Base-by-base conservation (phyloP, 306 rosid genomes). In the Cicer yamashitae region DNA sequence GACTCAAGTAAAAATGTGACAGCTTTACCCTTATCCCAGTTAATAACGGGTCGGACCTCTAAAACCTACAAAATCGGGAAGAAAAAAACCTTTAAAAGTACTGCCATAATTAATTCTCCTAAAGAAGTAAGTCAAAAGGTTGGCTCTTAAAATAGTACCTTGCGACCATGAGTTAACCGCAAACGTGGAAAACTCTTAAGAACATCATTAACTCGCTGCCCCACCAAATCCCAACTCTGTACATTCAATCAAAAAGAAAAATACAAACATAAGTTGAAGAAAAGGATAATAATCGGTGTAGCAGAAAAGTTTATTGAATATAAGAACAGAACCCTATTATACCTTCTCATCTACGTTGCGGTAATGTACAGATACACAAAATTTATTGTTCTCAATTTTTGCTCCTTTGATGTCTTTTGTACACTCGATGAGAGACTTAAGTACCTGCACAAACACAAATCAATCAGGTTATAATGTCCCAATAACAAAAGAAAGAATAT, bases 11-110 rank as follows among this genome's bases (percentile, higher is more conserved):
- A 87, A 86, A 96, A 96, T 2, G 90, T 88, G 67, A 96, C 98
- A 11, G 99, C 99, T 81, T 90, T 96, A 61, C 99, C 99, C 81
- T 96, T 96, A 83, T 96, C 92, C 99, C 99, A 96, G 86, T 86
- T 62, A 76, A 96, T 90, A 80, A 76, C 87, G 3, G 99, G 99
- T 10, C 99, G 91, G 20, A 96, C 93, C 88, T 96, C 99, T 82
- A 96, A 87, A 87, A 96, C 99, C 99, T 96, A 75, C 48, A 43
- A 7, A 59, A 18, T 39, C 20, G 9, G 58, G 25, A 60, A 7
- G 40, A 61, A 53, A 30, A 30, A 30, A 30, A 30, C 13, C 10
- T 8, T 65, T 9, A 7, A 13, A 62, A 18, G 52, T 10, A 48
- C 18, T 15, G 43, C 56, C 14, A 68, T 0, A 52, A 43, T 46